Conservation (phyloP, 1,284 basidiomycete species). For the Volvariella volvacea region DNA sequence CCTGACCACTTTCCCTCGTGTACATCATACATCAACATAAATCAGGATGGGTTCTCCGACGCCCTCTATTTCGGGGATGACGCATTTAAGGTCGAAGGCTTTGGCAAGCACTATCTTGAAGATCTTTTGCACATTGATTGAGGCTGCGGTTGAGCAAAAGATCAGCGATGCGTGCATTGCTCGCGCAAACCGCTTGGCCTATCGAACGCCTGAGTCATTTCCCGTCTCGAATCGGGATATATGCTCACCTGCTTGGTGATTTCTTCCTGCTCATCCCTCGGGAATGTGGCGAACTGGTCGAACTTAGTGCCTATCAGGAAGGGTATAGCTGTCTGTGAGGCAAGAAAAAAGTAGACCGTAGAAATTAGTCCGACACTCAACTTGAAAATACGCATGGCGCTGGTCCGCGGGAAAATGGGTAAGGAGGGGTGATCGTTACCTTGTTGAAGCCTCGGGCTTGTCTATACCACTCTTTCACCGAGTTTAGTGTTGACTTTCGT, state of each 20-base stretch:
- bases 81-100: slow-evolving; percentile 88
- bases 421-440: slow-evolving; percentile 33
- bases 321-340: slow-evolving; percentile 91
- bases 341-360: slow-evolving; percentile 1
- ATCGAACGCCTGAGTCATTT: slow-evolving; percentile 8
- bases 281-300: slow-evolving; percentile 93
- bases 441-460: slow-evolving; percentile 98
- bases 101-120: slow-evolving; percentile 95
- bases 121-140: slow-evolving; percentile 99
- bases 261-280: slow-evolving; percentile 96
- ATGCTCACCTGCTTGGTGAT: slow-evolving; percentile 85
- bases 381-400: background rate
- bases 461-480: slow-evolving; percentile 98
- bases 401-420: background rate
- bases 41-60: slow-evolving; percentile 90
- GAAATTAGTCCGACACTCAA: background rate
- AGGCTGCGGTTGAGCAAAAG: slow-evolving; percentile 96
- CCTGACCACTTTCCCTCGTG: no score
- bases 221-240: background rate
- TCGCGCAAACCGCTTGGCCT: slow-evolving; percentile 93
- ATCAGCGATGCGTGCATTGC: slow-evolving; percentile 98
- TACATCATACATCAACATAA: slow-evolving; percentile 76
- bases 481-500: slow-evolving; percentile 94
- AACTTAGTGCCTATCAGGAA: slow-evolving; percentile 98
- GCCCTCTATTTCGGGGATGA: slow-evolving; percentile 94